A percentile compares a stretch with the other conserved stretches of the same genome.
Conservation (phyloP, 441 rosid genomes). For the Hura crepitans region DNA sequence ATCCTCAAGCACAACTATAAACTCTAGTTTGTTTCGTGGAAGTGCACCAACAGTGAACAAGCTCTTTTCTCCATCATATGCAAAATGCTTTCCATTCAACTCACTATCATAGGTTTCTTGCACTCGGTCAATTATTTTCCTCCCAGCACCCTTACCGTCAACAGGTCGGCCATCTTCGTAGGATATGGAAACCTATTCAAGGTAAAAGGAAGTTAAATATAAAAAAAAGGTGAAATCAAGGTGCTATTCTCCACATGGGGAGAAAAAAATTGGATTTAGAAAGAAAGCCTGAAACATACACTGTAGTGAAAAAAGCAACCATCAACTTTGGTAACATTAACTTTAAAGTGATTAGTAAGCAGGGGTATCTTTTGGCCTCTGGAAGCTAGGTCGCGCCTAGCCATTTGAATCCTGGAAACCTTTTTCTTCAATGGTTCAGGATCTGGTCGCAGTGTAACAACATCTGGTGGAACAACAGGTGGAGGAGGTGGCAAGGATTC, state of each 20-base stretch:
- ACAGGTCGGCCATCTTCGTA: constrained; percentile 62
- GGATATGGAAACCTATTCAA: constrained; percentile 40
- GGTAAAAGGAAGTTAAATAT: neutral
- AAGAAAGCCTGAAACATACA: constrained; percentile 28
- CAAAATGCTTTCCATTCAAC: constrained; percentile 49
- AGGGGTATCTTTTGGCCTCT: constrained; percentile 44
- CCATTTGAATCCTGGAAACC: constrained; percentile 39
- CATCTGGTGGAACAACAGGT: constrained; percentile 43
- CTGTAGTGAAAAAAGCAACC: constrained; percentile 49
- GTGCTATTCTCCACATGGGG: neutral
- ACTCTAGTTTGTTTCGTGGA: constrained; percentile 50
- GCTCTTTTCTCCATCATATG: constrained; percentile 63
- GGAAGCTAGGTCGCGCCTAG: constrained; percentile 47
- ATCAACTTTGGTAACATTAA: constrained; percentile 40
- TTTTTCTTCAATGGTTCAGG: constrained; percentile 41
- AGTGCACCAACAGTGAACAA: constrained; percentile 53
- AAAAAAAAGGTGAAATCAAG: neutral
- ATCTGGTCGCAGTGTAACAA: constrained; percentile 32
- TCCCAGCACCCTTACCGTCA: constrained; percentile 50
- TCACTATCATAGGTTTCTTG: constrained; percentile 47
- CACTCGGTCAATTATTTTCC: constrained; percentile 50
- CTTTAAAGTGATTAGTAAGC: constrained; percentile 57
- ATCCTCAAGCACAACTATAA: constrained; percentile 53
- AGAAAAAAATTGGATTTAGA: neutral
- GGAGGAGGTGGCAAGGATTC: constrained; percentile 47